These are phyloP conservation scores for Eleusine coracana DNA, from an alignment of 176 grass and related monocot genomes.

Conservation along the genomic window DNA sequence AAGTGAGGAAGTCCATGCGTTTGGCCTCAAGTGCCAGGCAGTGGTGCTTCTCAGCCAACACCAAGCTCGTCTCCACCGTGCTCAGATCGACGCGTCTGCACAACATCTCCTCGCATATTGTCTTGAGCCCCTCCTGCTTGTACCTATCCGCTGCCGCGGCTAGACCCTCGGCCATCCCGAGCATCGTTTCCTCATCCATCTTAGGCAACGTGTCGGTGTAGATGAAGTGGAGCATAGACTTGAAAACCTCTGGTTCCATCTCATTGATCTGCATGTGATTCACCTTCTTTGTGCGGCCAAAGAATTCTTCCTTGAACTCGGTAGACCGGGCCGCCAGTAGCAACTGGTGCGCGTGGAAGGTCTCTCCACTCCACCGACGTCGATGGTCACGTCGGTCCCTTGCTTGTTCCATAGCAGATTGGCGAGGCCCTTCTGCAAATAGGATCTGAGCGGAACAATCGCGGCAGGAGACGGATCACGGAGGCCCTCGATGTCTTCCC, in stretches of 20 bases:
- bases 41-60: neutral
- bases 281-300: neutral
- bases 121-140: slow-evolving; percentile 30
- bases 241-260: slow-evolving; percentile 18
- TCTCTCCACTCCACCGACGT: neutral
- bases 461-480: neutral
- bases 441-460: neutral
- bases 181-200: neutral
- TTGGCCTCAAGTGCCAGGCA: neutral
- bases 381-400: neutral
- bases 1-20: neutral
- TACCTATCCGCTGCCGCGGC: slow-evolving; percentile 27
- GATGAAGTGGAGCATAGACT: slow-evolving; percentile 42
- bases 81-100: neutral
- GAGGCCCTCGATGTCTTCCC: neutral
- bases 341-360: neutral
- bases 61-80: neutral
- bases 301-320: neutral
- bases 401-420: neutral
- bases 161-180: slow-evolving; percentile 11
- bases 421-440: neutral
- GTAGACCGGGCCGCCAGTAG: neutral
- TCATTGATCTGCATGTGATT: neutral
- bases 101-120: neutral
- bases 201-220: slow-evolving; percentile 31